Conservation (phyloP, 352 stramenopile species). For the Phytophthora pini region DNA sequence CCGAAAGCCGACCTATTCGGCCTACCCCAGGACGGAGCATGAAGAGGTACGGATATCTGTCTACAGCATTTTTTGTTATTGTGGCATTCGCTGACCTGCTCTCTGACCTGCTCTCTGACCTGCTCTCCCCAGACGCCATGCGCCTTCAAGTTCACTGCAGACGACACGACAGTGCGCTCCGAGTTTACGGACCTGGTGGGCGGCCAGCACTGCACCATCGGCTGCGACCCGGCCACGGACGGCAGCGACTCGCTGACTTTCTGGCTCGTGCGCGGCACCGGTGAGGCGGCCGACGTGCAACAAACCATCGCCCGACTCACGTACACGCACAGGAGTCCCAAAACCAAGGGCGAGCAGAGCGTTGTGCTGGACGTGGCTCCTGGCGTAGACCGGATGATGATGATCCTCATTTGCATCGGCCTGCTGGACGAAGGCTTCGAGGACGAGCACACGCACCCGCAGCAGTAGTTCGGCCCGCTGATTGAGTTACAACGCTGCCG, state of each 20-base stretch:
- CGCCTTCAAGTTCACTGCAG: conserved; percentile 43
- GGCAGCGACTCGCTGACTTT: conserved; percentile 35
- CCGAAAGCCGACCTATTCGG: conserved; percentile 42
- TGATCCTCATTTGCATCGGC: conserved; percentile 50
- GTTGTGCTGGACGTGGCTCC: conserved; percentile 41
- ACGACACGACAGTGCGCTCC: conserved; percentile 33
- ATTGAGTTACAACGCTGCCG: not conserved
- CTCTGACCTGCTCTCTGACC: not conserved
- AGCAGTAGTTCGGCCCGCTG: conserved; percentile 14
- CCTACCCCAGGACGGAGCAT: conserved; percentile 44
- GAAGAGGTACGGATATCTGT: conserved; percentile 27
- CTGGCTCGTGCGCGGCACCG: conserved; percentile 43
- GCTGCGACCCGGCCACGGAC: conserved; percentile 31
- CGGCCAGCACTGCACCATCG: conserved; percentile 38
- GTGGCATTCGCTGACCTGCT: not conserved
- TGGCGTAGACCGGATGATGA: conserved; percentile 50
- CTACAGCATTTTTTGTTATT: not conserved
- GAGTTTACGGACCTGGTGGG: conserved; percentile 48
- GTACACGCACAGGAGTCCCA: conserved; percentile 36
- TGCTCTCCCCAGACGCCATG: conserved; percentile 25
- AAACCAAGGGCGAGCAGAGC: conserved; percentile 24
- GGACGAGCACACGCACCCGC: conserved; percentile 31
- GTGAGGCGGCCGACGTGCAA: conserved; percentile 34
- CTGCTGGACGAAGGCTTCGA: conserved; percentile 42
- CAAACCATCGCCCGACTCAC: conserved; percentile 38